phyloP scores from a whole-genome alignment of 202 grass and related monocot species.

The Panicum virgatum region DNA sequence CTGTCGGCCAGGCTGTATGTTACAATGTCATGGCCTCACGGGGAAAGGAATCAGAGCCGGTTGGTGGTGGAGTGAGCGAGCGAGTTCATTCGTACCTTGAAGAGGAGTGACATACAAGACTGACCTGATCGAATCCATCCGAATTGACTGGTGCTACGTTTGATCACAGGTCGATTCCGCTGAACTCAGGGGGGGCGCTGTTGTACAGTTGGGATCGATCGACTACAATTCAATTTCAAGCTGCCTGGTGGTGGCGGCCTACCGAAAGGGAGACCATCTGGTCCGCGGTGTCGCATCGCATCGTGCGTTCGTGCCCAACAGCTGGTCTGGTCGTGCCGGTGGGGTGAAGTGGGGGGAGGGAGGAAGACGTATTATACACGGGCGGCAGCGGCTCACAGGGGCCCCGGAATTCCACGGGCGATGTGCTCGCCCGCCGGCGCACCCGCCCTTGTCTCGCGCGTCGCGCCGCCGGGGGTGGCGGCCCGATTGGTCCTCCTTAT shows the following conservation, averaged over 20 bases:
- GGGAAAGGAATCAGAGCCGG: constrained; percentile 12
- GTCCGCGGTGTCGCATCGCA: not conserved
- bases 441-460: not conserved
- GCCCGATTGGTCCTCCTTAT: constrained; percentile 17
- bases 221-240: too few species aligned
- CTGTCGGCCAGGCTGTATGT: too few species aligned
- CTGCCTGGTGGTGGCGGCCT: not conserved
- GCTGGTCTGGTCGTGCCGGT: not conserved
- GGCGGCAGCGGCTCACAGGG: not conserved
- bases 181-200: not conserved
- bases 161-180: not conserved
- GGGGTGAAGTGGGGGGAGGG: not conserved
- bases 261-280: not conserved
- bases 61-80: not conserved
- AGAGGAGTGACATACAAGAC: not conserved
- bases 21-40: not conserved
- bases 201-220: not conserved
- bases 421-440: constrained; percentile 27
- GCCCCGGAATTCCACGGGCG: constrained; percentile 4
- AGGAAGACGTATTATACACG: not conserved
- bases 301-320: not conserved
- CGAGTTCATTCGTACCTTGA: not conserved
- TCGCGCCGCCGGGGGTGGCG: not conserved
- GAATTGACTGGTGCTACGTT: not conserved
- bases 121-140: not conserved